phyloP scores from a whole-genome alignment of 352 stramenopile species.

The Globisporangium barbulae region DNA sequence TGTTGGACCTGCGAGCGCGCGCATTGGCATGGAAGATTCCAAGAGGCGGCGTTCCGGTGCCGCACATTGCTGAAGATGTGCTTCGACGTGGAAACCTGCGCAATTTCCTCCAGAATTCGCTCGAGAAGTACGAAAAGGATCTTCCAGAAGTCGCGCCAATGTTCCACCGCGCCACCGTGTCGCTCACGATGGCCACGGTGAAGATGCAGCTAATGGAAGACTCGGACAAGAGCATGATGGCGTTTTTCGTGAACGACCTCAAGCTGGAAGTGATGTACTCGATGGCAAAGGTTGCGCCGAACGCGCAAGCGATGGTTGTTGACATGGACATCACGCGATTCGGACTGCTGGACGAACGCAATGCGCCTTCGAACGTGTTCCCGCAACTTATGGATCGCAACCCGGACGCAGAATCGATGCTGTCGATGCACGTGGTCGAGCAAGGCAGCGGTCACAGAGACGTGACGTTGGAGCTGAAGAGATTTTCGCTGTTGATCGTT shows the following conservation, averaged over 20 bases:
- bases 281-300: constrained; percentile 38
- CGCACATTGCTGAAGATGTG: constrained; percentile 36
- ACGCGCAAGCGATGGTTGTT: constrained; percentile 36
- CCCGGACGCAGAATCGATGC: constrained; percentile 47
- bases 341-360: constrained; percentile 65
- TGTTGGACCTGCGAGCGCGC: constrained; percentile 60
- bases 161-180: constrained; percentile 57
- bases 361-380: constrained; percentile 67
- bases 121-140: constrained; percentile 61
- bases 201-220: constrained; percentile 52
- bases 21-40: constrained; percentile 68
- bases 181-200: constrained; percentile 47
- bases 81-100: constrained; percentile 50
- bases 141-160: constrained; percentile 39
- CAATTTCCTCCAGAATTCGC: constrained; percentile 57
- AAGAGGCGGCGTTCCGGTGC: constrained; percentile 44
- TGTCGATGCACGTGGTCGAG: constrained; percentile 48
- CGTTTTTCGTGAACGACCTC: constrained; percentile 54
- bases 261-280: constrained; percentile 40
- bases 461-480: constrained; percentile 43
- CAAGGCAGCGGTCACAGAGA: constrained; percentile 52
- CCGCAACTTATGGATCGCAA: constrained; percentile 75
- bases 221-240: constrained; percentile 42
- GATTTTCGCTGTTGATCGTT: constrained; percentile 70
- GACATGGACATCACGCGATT: constrained; percentile 61